Evolutionary conservation across 768 basidiomycete species (phyloP).

Genomic region (Glaciozyma martinii): DNA sequence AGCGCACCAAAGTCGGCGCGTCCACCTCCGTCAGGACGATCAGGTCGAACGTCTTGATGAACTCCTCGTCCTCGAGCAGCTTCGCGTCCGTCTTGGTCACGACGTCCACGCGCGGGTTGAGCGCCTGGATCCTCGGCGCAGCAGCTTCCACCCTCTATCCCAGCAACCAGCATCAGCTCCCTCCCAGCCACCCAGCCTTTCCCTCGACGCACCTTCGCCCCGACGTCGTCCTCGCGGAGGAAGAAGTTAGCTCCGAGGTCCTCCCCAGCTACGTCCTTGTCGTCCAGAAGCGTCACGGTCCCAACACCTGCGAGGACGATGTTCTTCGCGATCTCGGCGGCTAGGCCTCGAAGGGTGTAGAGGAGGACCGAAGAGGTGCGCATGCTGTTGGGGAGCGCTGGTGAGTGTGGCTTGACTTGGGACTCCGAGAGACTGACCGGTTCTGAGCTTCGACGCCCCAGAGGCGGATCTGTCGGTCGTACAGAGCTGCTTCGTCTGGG

Average conservation of each 20-base stretch:
- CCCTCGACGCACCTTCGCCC: conserved; percentile 56
- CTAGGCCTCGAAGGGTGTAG: conserved; percentile 32
- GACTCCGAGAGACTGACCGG: conserved; percentile 47
- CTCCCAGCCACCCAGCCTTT: neutral
- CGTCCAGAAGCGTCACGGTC: conserved; percentile 73
- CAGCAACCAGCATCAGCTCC: neutral
- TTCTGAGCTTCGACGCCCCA: conserved; percentile 99
- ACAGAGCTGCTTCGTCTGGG: conserved; percentile 46
- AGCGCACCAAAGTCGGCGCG: conserved; percentile 29
- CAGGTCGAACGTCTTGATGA: conserved; percentile 54
- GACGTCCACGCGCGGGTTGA: conserved; percentile 85
- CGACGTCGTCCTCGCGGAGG: conserved; percentile 86
- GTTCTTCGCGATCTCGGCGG: conserved; percentile 93
- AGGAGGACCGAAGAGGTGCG: conserved; percentile 60
- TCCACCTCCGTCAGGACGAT: conserved; percentile 42
- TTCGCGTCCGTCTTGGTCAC: conserved; percentile 54
- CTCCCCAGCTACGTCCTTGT: conserved; percentile 61
- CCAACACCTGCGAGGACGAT: conserved; percentile 95
- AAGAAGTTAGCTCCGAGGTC: conserved; percentile 91
- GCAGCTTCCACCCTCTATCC: conserved; percentile 74
- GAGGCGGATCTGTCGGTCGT: conserved; percentile 87
- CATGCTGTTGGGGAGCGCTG: conserved; percentile 55
- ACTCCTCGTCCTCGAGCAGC: conserved; percentile 46
- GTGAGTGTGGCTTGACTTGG: neutral
- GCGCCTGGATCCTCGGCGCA: conserved; percentile 68